Evolutionary conservation across 1,139 yeast species (phyloP).

Genomic region (Candida tropicalis): DNA sequence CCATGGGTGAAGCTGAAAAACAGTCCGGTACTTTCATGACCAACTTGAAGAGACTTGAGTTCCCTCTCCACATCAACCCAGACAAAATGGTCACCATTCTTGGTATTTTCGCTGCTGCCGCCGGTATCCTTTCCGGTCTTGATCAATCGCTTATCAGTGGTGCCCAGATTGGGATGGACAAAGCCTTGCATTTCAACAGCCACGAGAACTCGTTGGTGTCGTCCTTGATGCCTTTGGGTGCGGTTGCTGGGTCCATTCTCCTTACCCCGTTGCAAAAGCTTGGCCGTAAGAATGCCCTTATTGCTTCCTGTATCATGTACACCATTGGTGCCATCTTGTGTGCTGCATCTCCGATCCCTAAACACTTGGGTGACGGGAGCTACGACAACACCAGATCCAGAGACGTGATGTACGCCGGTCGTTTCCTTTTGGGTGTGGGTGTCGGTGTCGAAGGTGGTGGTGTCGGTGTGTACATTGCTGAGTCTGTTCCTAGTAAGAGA

Average conservation of each 20-base stretch:
- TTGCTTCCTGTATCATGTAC: constrained; percentile 56
- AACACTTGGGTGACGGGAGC: constrained; percentile 9
- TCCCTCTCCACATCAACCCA: constrained; percentile 36
- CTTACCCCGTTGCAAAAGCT: constrained; percentile 51
- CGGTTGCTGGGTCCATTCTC: constrained; percentile 51
- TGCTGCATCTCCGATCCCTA: constrained; percentile 39
- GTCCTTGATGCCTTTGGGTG: constrained; percentile 64
- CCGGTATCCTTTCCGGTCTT: constrained; percentile 60
- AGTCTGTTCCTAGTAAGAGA: constrained; percentile 57
- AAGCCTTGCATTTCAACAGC: constrained; percentile 33
- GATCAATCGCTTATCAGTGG: constrained; percentile 62
- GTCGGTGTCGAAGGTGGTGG: constrained; percentile 65
- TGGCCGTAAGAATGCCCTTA: constrained; percentile 55
- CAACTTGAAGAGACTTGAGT: constrained; percentile 26
- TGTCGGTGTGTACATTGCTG: constrained; percentile 60
- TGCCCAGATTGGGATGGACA: constrained; percentile 54
- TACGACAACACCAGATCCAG: constrained; percentile 28
- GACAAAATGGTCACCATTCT: constrained; percentile 47
- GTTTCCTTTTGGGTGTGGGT: constrained; percentile 59
- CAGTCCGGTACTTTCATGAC: constrained; percentile 23
- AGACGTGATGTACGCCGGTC: constrained; percentile 51
- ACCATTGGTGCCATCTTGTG: constrained; percentile 59
- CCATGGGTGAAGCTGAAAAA: constrained; percentile 21
- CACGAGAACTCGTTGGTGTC: constrained; percentile 48
- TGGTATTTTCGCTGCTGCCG: constrained; percentile 57